Percentiles rank a stretch among this genome's conserved stretches.
phyloP scores from a whole-genome alignment of 768 basidiomycete genomes.

The Mycena maculata region DNA sequence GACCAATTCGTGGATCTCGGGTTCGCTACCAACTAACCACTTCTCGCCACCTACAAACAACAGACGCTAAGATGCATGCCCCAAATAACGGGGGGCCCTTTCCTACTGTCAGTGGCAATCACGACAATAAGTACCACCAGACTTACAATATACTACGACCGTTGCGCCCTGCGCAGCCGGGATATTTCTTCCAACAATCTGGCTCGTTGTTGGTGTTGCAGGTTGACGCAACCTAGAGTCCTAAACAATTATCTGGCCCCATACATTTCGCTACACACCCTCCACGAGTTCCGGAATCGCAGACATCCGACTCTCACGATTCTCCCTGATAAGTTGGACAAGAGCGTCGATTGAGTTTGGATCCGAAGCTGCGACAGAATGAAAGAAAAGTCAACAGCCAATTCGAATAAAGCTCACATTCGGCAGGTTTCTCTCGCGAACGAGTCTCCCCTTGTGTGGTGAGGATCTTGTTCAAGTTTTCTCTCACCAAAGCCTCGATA shows the following conservation, averaged over 20 bases:
- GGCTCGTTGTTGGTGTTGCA: slow-evolving; percentile 6
- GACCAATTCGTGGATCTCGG: too few relatives aligned
- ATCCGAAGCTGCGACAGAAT: not conserved
- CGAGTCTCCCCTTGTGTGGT: not conserved
- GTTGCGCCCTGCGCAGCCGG: not conserved
- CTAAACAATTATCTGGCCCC: not conserved
- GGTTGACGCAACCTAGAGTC: slow-evolving; percentile 1
- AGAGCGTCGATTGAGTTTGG: not conserved
- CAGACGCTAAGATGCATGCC: too few relatives aligned
- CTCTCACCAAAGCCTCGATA: slow-evolving; percentile 12
- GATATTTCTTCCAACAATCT: slow-evolving; percentile 13
- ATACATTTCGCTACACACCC: not conserved
- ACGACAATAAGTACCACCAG: too few relatives aligned
- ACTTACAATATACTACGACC: too few relatives aligned
- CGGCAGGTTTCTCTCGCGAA: not conserved
- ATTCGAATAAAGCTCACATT: not conserved
- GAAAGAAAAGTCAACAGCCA: not conserved
- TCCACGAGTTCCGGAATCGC: slow-evolving; percentile 5
- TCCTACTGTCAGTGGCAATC: too few relatives aligned
- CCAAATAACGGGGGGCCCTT: too few relatives aligned
- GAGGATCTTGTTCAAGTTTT: slow-evolving; percentile 11
- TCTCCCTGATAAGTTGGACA: slow-evolving; percentile 15
- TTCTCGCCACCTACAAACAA: too few relatives aligned
- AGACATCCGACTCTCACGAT: slow-evolving; percentile 11
- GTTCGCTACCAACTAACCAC: too few relatives aligned